Evolutionary conservation across 2,329 filamentous ascomycete genomes (phyloP), one percentile per base, ranked within the genome.

Genomic region (Penicillium sclerotigenum): DNA sequence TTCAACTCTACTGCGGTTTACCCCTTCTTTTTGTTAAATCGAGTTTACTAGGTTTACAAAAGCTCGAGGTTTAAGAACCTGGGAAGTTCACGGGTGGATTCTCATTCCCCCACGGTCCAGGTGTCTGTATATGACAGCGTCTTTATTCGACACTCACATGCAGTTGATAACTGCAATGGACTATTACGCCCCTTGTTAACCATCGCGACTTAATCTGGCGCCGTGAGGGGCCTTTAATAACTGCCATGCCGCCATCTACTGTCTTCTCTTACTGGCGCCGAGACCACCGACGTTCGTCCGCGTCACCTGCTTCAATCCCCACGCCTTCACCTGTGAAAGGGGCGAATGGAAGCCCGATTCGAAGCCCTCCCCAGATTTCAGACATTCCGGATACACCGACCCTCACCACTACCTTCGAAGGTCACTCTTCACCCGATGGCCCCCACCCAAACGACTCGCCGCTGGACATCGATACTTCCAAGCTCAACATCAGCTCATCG

Each of bases 191-290:
- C 57, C 57, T 33, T 59, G 14, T 58, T 33, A 38, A 60, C 46
- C 14, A 10, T 33, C 28, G 31, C 42, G 47, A 42, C 56, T 57
- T 33, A 52, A 52, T 46, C 24, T 56, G 48, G 61, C 62, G 58
- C 59, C 34, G 57, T 51, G 45, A 47, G 60, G 60, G 62, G 59
- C 47, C 42, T 56, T 49, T 47, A 36, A 57, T 45, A 47, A 51
- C 29, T 34, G 52, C 26, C 59, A 74, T 75, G 72, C 64, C 71
- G 7, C 68, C 72, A 4, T 74, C 72, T 38, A 69, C 71, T 20
- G 72, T 74, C 45, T 75, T 75, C 58, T 73, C 72, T 26, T 75
- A 75, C 57, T 74, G 70, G 72, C 72, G 72, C 52, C 71, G 71
- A 58, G 71, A 74, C 47, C 71, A 73, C 55, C 71, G 72, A 59